Conservation (phyloP, 176 grass and related monocot species). For the Puya raimondii region DNA sequence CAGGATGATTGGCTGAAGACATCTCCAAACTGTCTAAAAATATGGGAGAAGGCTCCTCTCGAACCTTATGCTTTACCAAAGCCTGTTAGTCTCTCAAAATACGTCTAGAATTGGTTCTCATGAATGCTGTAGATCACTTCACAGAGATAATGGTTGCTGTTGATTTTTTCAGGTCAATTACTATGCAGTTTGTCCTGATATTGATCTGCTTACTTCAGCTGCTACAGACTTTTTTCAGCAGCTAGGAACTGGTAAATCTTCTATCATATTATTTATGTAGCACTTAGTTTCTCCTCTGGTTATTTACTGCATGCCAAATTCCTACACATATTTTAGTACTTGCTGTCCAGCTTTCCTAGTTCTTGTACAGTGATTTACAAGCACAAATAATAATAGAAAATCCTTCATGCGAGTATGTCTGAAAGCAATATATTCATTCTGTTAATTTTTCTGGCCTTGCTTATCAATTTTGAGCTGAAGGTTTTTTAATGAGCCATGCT, state of each 20-base stretch:
- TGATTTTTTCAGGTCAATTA: slow-evolving; percentile 62
- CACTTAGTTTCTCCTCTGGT: background rate
- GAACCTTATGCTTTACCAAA: slow-evolving; percentile 95
- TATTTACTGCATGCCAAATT: background rate
- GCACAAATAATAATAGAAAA: no score
- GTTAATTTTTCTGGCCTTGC: no score
- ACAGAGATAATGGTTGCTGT: slow-evolving; percentile 11
- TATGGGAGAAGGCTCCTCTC: slow-evolving; percentile 94
- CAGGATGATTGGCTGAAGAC: slow-evolving; percentile 98
- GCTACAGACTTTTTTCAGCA: slow-evolving; percentile 78
- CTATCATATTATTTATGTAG: slow-evolving; percentile 7
- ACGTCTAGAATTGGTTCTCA: background rate
- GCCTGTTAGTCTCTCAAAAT: slow-evolving; percentile 45
- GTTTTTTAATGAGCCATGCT: no score
- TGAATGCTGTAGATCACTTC: background rate
- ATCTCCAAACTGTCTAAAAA: slow-evolving; percentile 58
- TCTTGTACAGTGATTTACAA: no score
- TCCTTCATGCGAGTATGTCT: no score
- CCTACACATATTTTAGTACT: background rate
- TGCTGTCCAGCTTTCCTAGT: no score
- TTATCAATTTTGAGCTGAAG: no score
- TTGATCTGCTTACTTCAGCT: slow-evolving; percentile 76
- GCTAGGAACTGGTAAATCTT: slow-evolving; percentile 67
- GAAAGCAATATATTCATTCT: no score
- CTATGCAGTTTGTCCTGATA: slow-evolving; percentile 84